phyloP scores from a whole-genome alignment of 768 basidiomycete species.

The Suillus variegatus region DNA sequence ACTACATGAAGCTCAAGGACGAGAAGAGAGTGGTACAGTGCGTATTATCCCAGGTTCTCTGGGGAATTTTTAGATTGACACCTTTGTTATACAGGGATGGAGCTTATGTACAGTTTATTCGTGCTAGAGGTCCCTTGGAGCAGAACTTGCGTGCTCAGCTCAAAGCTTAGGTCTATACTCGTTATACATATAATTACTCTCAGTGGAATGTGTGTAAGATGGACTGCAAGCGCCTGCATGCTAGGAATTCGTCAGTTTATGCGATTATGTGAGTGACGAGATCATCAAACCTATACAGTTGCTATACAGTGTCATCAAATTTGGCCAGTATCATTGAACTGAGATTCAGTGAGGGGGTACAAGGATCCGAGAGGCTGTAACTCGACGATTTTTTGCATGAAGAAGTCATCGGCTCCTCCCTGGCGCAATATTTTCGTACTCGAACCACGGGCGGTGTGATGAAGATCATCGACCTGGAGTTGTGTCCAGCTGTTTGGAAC shows the following conservation, averaged over 20 bases:
- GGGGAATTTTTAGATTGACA: constrained; percentile 8
- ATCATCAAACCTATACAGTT: no score
- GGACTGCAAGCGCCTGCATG: background rate
- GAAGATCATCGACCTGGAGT: background rate
- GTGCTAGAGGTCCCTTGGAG: constrained; percentile 85
- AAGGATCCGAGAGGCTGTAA: background rate
- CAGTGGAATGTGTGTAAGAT: background rate
- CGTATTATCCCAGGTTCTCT: constrained; percentile 35
- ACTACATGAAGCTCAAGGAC: constrained; percentile 87
- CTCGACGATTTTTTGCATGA: background rate
- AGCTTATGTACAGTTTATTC: constrained; percentile 93
- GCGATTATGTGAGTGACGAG: background rate
- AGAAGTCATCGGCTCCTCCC: background rate
- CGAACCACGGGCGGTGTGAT: background rate
- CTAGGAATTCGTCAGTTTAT: background rate
- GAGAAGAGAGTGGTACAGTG: constrained; percentile 89
- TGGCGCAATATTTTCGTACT: background rate
- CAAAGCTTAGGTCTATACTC: constrained; percentile 49
- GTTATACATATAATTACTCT: background rate
- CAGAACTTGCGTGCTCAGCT: constrained; percentile 85
- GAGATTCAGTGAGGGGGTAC: background rate
- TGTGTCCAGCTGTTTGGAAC: background rate
- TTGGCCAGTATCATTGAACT: background rate
- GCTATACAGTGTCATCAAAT: no score
- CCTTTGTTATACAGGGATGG: constrained; percentile 66